Conservation (phyloP, 129 eudicot genomes). For the Saposhnikovia divaricata region DNA sequence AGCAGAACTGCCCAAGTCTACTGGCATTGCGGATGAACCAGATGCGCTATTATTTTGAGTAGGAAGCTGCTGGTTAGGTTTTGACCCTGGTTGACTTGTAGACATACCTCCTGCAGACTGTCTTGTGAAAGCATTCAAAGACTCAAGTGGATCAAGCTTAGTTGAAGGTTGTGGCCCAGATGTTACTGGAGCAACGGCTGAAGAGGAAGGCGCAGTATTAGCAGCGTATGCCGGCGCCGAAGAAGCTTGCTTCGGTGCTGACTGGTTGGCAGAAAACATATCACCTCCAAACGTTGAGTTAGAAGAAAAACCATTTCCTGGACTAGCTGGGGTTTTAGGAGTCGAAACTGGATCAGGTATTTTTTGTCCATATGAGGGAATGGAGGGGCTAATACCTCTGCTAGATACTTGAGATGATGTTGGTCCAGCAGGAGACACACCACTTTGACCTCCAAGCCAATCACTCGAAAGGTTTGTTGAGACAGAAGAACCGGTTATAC, state of each 20-base stretch:
- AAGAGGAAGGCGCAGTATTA: conserved; percentile 27
- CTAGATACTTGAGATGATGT: conserved; percentile 28
- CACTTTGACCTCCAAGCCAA: conserved; percentile 38
- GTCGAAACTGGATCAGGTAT: conserved; percentile 29
- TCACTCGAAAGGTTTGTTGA: conserved; percentile 30
- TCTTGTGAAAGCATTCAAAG: conserved; percentile 53
- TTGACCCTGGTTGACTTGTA: conserved; percentile 33
- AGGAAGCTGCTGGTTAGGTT: conserved; percentile 52
- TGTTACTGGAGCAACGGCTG: conserved; percentile 35
- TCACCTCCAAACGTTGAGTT: conserved; percentile 66
- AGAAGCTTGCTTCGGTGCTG: conserved; percentile 38
- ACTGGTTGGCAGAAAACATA: conserved; percentile 56
- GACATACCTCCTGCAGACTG: conserved; percentile 45
- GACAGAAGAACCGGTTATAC: conserved; percentile 33
- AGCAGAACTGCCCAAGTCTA: conserved; percentile 33
- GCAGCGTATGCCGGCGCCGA: conserved; percentile 31
- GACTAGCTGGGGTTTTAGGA: conserved; percentile 25
- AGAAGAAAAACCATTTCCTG: conserved; percentile 48
- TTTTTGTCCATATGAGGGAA: conserved; percentile 25
- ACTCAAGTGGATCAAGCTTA: conserved; percentile 58
- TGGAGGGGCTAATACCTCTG: conserved; percentile 32
- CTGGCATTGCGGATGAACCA: conserved; percentile 38
- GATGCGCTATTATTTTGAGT: conserved; percentile 33
- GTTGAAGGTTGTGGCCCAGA: conserved; percentile 39
- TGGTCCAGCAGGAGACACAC: conserved; percentile 27